Base-by-base conservation (phyloP, 179 eudicot genomes). In the Silene vulgaris region DNA sequence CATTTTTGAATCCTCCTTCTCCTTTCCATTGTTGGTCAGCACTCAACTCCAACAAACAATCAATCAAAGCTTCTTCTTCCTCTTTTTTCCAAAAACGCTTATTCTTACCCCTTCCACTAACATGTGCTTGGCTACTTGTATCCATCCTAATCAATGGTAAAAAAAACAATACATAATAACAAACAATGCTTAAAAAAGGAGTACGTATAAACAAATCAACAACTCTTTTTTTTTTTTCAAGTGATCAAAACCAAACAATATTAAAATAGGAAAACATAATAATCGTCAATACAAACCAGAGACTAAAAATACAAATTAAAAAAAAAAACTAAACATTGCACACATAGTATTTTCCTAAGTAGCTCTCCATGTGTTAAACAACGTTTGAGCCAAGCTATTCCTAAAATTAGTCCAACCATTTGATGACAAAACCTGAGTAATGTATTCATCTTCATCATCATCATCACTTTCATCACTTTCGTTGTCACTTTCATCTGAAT, bases 1-100 rank as follows among this genome's bases (percentile, higher is more conserved):
- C 75, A 63, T 72, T 71, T 45, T 64, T 62, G 19, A 77, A 77
- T 1, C 75, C 75, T 43, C 45, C 45, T 4, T 77, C 71, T 61
- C 62, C 68, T 64, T 64, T 71, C 75, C 75, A 40, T 6, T 40
- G 45, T 40, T 40, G 9, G 45, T 40, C 45, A 40, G 9, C 40
- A 35, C 40, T 35, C 40, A 35, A 35, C 40, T 35, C 40, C 40
- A 35, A 35, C 7, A 35, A 35, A 35, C 40, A 35, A 35, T 30
- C 35, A 30, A 35, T 35, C 4, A 35, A 35, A 35, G 7, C 40
- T 35, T 35, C 40, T 35, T 35, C 72, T 62, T 28, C 37, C 16
- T 30, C 64, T 35, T 13, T 71, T 7, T 35, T 71, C 80, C 28
- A 77, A 11, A 52, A 77, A 26, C 23, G 61, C 61, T 7, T 62